Base-by-base conservation (phyloP, 1,284 basidiomycete genomes). In the Ceratobasidium sp. region DNA sequence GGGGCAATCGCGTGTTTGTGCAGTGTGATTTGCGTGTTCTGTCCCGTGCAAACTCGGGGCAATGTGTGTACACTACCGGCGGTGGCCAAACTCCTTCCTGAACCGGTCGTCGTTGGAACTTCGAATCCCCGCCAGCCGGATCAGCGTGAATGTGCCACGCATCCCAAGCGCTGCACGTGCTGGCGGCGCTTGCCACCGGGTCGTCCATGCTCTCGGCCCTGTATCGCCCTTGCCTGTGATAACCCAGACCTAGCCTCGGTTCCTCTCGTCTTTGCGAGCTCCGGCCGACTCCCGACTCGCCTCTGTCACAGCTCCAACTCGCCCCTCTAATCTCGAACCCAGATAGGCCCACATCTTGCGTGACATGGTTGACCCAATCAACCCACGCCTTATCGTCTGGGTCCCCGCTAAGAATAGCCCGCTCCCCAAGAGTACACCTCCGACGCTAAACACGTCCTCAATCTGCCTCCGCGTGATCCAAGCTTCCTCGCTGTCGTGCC, bases 271-370 rank as follows among this genome's bases (percentile, higher is more conserved):
- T 53, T 30, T 18, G 41, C 58, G 39, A 60, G 58, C 23, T 60
- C 58, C 58, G 58, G 58, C 58, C 58, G 58, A 60, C 58, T 60
- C 58, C 39, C 39, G 41, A 23, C 58, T 23, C 58, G 36, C 39
- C 58, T 43, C n/a, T 12, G 12, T 59, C 21, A 18, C 57, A n/a
- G 41, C 34, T 9, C 53, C 12, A 28, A 53, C 3, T 28, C 30
- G 5, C 9, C 50, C 26, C 50, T 26, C 23, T 14, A 6, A 3
- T 4, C 57, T 41, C 5, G 8, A 9, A 23, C 23, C 21, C 16
- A 28, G 2, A 28, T 28, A 12, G 4, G 12, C 16, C 43, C 4
- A 8, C 21, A 2, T 3, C 16, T 4, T 41, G 21, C 57, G 57
- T 32, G 21, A 21, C 6, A 23, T 23, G 2, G 23, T 45, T 60